These are phyloP conservation scores for Trametes polyzona DNA, from an alignment of 1,284 basidiomycete species.

Conservation along the genomic window DNA sequence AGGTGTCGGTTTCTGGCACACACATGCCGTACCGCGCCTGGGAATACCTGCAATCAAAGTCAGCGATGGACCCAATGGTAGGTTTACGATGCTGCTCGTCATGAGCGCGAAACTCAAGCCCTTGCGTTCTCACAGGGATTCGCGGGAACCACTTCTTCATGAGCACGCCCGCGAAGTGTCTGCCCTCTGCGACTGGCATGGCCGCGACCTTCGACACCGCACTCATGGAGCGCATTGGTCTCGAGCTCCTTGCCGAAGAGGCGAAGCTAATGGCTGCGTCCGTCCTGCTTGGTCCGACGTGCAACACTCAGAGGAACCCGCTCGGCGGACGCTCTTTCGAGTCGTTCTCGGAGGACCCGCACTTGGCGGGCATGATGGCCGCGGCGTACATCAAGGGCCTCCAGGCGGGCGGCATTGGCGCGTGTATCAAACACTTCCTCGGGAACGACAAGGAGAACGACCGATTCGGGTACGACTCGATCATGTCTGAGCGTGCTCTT, in stretches of 20 bases:
- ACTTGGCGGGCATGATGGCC: constrained; percentile 69
- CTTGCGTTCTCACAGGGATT: constrained; percentile 31
- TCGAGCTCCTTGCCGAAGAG: constrained; percentile 70
- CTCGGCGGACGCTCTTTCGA: constrained; percentile 70
- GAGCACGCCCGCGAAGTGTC: constrained; percentile 61
- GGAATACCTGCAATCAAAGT: constrained; percentile 77
- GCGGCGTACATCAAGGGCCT: constrained; percentile 77
- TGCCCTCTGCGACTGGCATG: constrained; percentile 69
- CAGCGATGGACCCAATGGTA: constrained; percentile 77
- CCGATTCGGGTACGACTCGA: constrained; percentile 63
- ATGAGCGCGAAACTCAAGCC: neutral
- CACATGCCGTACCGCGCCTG: constrained; percentile 63
- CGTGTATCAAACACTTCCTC: constrained; percentile 74
- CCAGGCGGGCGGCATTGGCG: constrained; percentile 73
- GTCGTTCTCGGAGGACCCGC: constrained; percentile 80
- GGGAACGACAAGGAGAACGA: constrained; percentile 79
- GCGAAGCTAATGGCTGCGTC: constrained; percentile 72
- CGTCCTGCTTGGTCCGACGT: constrained; percentile 75
- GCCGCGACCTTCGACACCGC: constrained; percentile 76
- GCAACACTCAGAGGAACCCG: constrained; percentile 69
- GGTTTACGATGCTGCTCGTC: constrained; percentile 14
- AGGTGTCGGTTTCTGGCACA: constrained; percentile 80
- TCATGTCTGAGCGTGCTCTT: constrained; percentile 69
- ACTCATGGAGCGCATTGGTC: constrained; percentile 65
- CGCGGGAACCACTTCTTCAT: constrained; percentile 44